Conservation (phyloP, 805 yeast genomes). For the Kodamaea laetipori region DNA sequence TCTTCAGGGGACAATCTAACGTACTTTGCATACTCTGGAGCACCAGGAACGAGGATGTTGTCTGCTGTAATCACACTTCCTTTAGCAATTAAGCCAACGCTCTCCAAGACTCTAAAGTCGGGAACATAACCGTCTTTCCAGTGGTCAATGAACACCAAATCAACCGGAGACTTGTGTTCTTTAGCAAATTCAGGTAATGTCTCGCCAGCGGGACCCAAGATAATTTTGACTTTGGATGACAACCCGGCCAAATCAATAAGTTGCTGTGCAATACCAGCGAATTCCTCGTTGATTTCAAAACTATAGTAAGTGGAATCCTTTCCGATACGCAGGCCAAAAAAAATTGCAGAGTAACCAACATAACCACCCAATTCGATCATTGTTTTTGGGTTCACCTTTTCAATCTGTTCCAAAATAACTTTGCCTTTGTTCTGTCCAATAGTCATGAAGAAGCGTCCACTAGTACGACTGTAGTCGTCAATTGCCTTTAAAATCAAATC, state of each 20-base stretch:
- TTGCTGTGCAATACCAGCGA: conserved; percentile 31
- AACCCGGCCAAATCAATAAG: conserved; percentile 39
- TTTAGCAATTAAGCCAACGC: conserved; percentile 38
- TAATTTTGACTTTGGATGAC: conserved; percentile 28
- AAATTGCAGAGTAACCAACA: conserved; percentile 41
- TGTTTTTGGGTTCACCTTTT: conserved; percentile 24
- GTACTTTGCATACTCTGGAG: conserved; percentile 41
- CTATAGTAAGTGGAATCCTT: conserved; percentile 34
- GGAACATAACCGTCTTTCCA: conserved; percentile 40
- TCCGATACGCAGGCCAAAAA: conserved; percentile 30
- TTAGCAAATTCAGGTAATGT: conserved; percentile 29
- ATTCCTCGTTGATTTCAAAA: conserved; percentile 34
- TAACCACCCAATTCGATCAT: conserved; percentile 38
- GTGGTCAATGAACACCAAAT: conserved; percentile 45
- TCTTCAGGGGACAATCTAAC: conserved; percentile 40
- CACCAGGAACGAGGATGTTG: conserved; percentile 38
- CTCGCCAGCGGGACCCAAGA: conserved; percentile 35
- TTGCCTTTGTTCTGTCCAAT: conserved; percentile 36
- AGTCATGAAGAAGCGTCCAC: conserved; percentile 27
- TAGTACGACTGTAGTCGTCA: conserved; percentile 25
- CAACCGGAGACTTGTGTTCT: conserved; percentile 24
- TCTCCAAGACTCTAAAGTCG: conserved; percentile 44
- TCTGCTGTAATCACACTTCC: conserved; percentile 45
- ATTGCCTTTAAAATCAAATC: conserved; percentile 31
- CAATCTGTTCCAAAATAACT: conserved; percentile 26